Evolutionary conservation across 768 basidiomycete species (phyloP), one percentile per base, ranked within the genome.

Genomic region (Pulveroboletus sp.): DNA sequence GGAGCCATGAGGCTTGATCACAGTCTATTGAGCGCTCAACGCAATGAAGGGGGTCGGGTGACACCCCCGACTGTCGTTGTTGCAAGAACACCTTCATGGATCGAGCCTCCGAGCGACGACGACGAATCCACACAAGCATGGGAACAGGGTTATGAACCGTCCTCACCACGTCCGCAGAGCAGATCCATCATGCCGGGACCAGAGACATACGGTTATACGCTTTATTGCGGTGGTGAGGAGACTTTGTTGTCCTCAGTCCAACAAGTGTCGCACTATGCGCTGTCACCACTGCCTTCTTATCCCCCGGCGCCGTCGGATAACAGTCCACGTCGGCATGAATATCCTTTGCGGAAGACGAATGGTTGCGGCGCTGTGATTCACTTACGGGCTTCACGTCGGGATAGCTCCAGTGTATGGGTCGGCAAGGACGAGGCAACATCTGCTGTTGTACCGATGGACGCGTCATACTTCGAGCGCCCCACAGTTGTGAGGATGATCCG

Each of bases 1-100:
- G 86, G 86, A 10, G 86, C 86, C 45, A 78, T 87, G 76, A 73
- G 82, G 35, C 71, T 85, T 31, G 82, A 83, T 66, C 74, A 74
- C 51, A 65, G 60, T 35, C 33, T 58, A 21, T 40, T 66, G 26
- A 60, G 45, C 48, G 43, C 59, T n/a, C 66, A 67, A 43, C 66
- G 68, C 43, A 51, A 56, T 15, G 68, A 66, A 57, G 33, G 46
- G 3, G 60, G 60, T 43, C 62, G 53, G 38, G 38, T 42, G n/a
- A 62, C 58, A 39, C 59, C 64, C 24, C 57, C 63, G 7, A 56
- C 66, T 0, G 61, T 69, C 44, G 47, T 69, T 6, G 60, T 62
- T 15, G 59, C 61, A 15, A 55, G 61, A 36, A 49, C 66, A 9
- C 64, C 72, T 4, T 62, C 68, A 4, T 71, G 68, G 73, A 66